These are phyloP conservation scores for Auricularia cornea DNA, from an alignment of 768 basidiomycete genomes.

Conservation along the genomic window DNA sequence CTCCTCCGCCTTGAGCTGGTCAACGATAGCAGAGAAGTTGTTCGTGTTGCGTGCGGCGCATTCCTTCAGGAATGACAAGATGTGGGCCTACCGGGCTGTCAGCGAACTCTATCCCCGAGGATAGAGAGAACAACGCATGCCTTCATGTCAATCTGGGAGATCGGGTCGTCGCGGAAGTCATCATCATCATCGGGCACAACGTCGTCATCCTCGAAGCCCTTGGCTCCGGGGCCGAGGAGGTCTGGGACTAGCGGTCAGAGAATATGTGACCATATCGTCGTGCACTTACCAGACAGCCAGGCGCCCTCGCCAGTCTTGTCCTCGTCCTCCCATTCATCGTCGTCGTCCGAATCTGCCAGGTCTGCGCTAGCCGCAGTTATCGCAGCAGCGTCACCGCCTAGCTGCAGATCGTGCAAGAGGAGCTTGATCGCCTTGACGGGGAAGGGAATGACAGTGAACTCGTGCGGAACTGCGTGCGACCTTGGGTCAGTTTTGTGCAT, in stretches of 20 bases:
- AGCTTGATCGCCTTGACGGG: conserved; percentile 89
- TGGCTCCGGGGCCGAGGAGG: conserved; percentile 64
- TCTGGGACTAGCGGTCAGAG: conserved; percentile 27
- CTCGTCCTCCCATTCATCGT: conserved; percentile 92
- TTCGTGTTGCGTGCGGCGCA: conserved; percentile 54
- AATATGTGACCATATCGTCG: background rate
- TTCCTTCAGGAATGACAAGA: conserved; percentile 62
- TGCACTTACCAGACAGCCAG: conserved; percentile 60
- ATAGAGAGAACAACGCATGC: conserved; percentile 25
- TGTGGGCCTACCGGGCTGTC: conserved; percentile 43
- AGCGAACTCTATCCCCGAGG: background rate
- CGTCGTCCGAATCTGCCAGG: conserved; percentile 70
- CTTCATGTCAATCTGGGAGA: conserved; percentile 78
- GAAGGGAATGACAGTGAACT: conserved; percentile 82
- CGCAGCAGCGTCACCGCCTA: conserved; percentile 64
- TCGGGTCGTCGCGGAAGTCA: conserved; percentile 77
- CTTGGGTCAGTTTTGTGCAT: conserved; percentile 6
- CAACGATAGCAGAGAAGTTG: conserved; percentile 54
- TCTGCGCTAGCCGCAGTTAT: conserved; percentile 46
- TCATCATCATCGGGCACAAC: conserved; percentile 72
- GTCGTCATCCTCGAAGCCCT: conserved; percentile 70
- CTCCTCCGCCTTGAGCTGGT: conserved; percentile 65
- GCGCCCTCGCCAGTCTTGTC: conserved; percentile 66
- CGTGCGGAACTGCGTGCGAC: conserved; percentile 59
- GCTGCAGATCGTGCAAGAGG: conserved; percentile 73